Conservation (phyloP, 2,329 filamentous ascomycete species). For the Xylogone sp. region DNA sequence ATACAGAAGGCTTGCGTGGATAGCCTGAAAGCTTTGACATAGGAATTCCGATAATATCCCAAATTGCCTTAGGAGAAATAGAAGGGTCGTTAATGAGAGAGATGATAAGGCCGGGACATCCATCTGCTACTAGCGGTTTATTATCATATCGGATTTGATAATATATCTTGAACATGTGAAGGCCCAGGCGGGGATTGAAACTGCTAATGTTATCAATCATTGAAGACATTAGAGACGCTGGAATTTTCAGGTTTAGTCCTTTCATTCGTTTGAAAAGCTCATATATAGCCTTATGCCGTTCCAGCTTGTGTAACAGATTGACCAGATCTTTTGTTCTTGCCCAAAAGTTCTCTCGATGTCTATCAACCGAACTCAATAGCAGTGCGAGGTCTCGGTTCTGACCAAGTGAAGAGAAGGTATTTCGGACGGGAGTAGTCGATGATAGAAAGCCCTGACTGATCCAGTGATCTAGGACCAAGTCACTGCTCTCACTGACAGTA, state of each 20-base stretch:
- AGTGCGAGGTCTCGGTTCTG: slow-evolving; percentile 1
- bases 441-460: slow-evolving; percentile 10
- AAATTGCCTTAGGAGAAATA: slow-evolving; percentile 11
- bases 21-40: slow-evolving; percentile 2
- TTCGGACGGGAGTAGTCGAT: slow-evolving; percentile 6
- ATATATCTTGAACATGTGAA: slow-evolving; percentile 9
- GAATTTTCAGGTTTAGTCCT: slow-evolving; percentile 5
- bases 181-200: slow-evolving; percentile 5
- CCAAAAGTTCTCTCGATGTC: slow-evolving; percentile 8
- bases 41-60: slow-evolving; percentile 17
- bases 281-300: slow-evolving; percentile 5
- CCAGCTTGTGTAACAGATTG: slow-evolving; percentile 8
- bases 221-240: slow-evolving; percentile 5
- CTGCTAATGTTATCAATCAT: slow-evolving; percentile 11
- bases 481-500: background rate
- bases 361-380: slow-evolving; percentile 11
- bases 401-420: slow-evolving; percentile 9
- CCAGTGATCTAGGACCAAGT: slow-evolving; percentile 17
- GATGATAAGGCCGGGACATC: slow-evolving; percentile 14
- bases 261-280: slow-evolving; percentile 9
- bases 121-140: background rate
- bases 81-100: slow-evolving; percentile 13
- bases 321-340: slow-evolving; percentile 5
- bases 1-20: background rate
- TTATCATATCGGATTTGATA: slow-evolving; percentile 7